Conservation (phyloP, 2,329 filamentous ascomycete species). For the Ceratocystiopsis brevicomis region DNA sequence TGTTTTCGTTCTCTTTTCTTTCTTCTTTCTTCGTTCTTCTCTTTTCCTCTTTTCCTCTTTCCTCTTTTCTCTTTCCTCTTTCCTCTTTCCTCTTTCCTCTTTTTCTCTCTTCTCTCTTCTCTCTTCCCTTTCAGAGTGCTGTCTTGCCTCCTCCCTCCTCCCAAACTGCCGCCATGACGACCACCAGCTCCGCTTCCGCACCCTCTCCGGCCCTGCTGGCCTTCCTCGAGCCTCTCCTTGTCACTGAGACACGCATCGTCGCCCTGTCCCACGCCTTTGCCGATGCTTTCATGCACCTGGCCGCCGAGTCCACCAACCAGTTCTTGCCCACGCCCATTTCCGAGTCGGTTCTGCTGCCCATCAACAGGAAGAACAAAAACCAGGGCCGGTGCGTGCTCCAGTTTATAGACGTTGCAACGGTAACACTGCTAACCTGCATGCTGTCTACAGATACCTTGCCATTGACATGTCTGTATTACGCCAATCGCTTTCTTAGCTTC, state of each 20-base stretch:
- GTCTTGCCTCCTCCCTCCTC: background rate
- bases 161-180: background rate
- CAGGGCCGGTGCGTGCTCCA: slow-evolving; percentile 26
- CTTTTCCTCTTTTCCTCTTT: background rate
- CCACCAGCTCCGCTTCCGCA: background rate
- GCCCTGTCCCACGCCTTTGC: slow-evolving; percentile 28
- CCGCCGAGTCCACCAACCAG: slow-evolving; percentile 32
- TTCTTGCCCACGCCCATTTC: slow-evolving; percentile 44
- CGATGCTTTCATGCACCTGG: slow-evolving; percentile 28
- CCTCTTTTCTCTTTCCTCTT: background rate
- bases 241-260: slow-evolving; percentile 27
- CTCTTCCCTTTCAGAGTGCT: too few relatives aligned
- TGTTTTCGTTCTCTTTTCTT: background rate
- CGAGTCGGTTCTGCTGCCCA: slow-evolving; percentile 34
- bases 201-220: slow-evolving; percentile 14
- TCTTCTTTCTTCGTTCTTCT: background rate
- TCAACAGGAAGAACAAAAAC: slow-evolving; percentile 19
- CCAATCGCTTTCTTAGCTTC: too few relatives aligned
- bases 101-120: background rate
- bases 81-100: background rate
- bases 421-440: background rate
- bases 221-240: slow-evolving; percentile 31
- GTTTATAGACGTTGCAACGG: background rate
- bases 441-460: slow-evolving; percentile 31
- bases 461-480: slow-evolving; percentile 37